Percentiles rank a stretch among this genome's conserved stretches.
Conservation (phyloP, 371 early-diverging fungal species). For the Haplosporangium sp. region DNA sequence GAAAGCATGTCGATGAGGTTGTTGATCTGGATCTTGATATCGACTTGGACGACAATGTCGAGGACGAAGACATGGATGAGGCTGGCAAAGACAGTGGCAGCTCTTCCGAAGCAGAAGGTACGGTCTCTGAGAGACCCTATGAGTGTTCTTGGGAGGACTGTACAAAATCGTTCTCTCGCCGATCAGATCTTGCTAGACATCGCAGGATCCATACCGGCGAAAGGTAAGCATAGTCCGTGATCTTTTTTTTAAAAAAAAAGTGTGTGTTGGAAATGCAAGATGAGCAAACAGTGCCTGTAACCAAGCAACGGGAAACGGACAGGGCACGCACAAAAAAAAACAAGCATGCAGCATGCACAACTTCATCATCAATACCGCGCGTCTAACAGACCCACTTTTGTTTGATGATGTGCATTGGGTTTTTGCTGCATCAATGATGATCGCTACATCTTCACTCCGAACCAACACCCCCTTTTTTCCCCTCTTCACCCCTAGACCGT, state of each 20-base stretch:
- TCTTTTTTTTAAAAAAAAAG: too few species aligned
- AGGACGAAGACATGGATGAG: constrained; percentile 35
- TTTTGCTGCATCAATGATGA: background rate
- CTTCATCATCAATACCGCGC: too few species aligned
- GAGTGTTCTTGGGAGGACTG: constrained; percentile 74
- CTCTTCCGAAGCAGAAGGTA: constrained; percentile 46
- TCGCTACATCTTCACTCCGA: too few species aligned
- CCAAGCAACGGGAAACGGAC: too few species aligned
- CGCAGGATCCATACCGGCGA: constrained; percentile 80
- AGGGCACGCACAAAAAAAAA: too few species aligned
- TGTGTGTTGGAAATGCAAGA: too few species aligned
- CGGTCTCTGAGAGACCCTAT: constrained; percentile 58
- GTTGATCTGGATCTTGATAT: constrained; percentile 25
- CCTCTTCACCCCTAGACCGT: constrained; percentile 58
- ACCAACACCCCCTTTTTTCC: too few species aligned
- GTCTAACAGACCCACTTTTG: background rate
- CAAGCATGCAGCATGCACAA: too few species aligned
- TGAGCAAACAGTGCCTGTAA: too few species aligned
- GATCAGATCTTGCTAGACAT: constrained; percentile 78
- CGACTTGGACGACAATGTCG: constrained; percentile 26
- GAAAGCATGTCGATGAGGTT: constrained; percentile 5
- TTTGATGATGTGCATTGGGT: background rate
- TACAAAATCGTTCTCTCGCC: constrained; percentile 72
- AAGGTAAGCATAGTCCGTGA: constrained; percentile 24
- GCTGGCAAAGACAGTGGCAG: constrained; percentile 40